Base-by-base conservation (phyloP, 345 rosid genomes). In the Moricandia arvensis region DNA sequence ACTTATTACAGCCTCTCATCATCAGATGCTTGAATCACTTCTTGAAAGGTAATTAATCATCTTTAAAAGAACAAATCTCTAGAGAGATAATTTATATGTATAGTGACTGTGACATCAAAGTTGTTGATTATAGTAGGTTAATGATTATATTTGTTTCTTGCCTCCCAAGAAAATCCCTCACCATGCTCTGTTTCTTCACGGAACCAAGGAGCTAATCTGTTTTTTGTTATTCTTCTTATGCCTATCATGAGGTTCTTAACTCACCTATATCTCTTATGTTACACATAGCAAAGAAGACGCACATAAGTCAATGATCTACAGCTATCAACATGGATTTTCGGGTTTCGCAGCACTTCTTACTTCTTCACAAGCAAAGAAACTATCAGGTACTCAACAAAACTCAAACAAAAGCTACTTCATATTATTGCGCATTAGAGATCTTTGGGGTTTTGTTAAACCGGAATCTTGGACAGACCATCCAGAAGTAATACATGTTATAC, bases 301-400 rank as follows among this genome's bases (percentile, higher is more conserved):
- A 8, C 51, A 43, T 55, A 80, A 80, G 4, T 77, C 89, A 7
- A 83, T 88, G 29, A 59, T 87, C 59, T 88, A 85, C 75, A 82
- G 87, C 38, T 87, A 83, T 74, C 74, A 69, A 35, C 82, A 75
- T 24, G 76, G 80, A 27, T 81, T 89, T 66, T 85, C 86, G 9
- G 93, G 93, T 38, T 87, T 87, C 9, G 81, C 87, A 4, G 93
- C 93, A 5, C 59, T 65, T 65, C 83, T 88, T 30, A 82, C 81
- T 15, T 79, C 86, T 10, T 80, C 80, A 4, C 79, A 86, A 60
- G 87, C 83, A 0, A 80, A 69, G 17, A 26, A 34, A 63, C 70
- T 85, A 8, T 83, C 86, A 29, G 77, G 85, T 81, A 75, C 59
- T 26, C 29, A 54, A 38, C 17, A 37, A 66, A 78, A 68, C 63